A percentile compares a stretch with the other conserved stretches of the same genome.
Evolutionary conservation across 805 yeast species (phyloP).

Genomic region (Wickerhamiella australiensis): DNA sequence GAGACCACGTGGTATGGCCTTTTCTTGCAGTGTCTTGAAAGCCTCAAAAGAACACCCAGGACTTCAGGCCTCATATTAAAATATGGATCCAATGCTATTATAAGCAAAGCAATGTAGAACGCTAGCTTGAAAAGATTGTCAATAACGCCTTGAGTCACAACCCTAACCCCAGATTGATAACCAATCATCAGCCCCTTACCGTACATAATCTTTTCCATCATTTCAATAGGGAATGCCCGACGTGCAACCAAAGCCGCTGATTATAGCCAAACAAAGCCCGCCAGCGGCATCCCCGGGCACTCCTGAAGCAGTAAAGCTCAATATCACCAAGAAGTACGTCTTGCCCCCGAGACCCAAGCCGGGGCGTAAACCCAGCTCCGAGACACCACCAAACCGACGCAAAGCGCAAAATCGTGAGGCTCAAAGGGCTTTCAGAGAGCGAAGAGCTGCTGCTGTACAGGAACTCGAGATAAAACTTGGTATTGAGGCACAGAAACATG

Average conservation of each 20-base stretch:
- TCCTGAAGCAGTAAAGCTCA: slow-evolving; percentile 19
- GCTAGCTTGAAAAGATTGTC: too few species aligned
- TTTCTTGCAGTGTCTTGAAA: too few species aligned
- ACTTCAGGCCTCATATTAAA: too few species aligned
- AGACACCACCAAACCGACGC: slow-evolving; percentile 56
- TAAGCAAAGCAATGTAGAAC: too few species aligned
- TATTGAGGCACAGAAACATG: slow-evolving; percentile 64
- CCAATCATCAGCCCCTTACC: slow-evolving; percentile 10
- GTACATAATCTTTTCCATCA: slow-evolving; percentile 21
- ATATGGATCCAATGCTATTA: too few species aligned
- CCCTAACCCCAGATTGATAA: slow-evolving; percentile 10
- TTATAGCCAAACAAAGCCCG: slow-evolving; percentile 9
- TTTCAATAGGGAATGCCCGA: slow-evolving; percentile 4
- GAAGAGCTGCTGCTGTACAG: slow-evolving; percentile 46
- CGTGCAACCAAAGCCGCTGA: slow-evolving; percentile 7
- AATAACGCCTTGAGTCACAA: neutral
- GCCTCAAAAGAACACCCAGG: too few species aligned
- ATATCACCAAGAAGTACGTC: slow-evolving; percentile 69
- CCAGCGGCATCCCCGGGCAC: neutral
- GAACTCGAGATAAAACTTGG: slow-evolving; percentile 77
- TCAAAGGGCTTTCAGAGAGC: slow-evolving; percentile 69
- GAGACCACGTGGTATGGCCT: too few species aligned
- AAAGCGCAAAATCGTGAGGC: slow-evolving; percentile 64
- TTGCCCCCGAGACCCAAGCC: slow-evolving; percentile 73
- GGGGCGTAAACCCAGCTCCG: slow-evolving; percentile 49